Percentiles rank a stretch among this genome's conserved stretches.
phyloP scores from a whole-genome alignment of 2,329 filamentous ascomycete genomes.

The Pseudocercospora eumusae region DNA sequence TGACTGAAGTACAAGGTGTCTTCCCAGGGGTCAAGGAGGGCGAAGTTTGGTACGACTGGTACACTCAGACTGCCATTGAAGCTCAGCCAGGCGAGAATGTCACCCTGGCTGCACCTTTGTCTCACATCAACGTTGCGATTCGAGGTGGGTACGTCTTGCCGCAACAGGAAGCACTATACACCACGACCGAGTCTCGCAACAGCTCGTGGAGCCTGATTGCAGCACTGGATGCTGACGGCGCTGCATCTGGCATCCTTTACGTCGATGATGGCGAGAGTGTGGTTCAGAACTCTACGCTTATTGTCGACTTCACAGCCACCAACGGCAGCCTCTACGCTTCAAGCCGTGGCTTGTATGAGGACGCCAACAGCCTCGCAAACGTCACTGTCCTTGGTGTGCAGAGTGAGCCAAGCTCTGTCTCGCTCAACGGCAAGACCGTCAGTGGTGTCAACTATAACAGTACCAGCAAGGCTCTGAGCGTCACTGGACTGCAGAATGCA shows the following conservation, averaged over 20 bases:
- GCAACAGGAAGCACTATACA: constrained; percentile 67
- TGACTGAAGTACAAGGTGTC: constrained; percentile 63
- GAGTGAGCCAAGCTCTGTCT: constrained; percentile 46
- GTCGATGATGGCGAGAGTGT: constrained; percentile 74
- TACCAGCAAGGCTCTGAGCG: constrained; percentile 51
- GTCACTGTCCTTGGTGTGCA: constrained; percentile 63
- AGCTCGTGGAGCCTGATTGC: constrained; percentile 69
- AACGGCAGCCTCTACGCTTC: constrained; percentile 53
- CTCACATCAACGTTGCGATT: constrained; percentile 71
- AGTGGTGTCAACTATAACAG: constrained; percentile 53
- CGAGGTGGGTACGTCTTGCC: constrained; percentile 69
- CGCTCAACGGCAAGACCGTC: constrained; percentile 54
- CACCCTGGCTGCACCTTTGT: constrained; percentile 62
- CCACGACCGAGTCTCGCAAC: constrained; percentile 62
- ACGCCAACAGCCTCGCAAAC: constrained; percentile 61
- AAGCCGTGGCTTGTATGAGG: constrained; percentile 55
- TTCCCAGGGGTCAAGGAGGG: constrained; percentile 66
- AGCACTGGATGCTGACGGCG: constrained; percentile 58
- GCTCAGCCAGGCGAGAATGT: constrained; percentile 58
- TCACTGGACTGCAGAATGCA: constrained; percentile 53
- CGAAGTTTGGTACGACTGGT: constrained; percentile 77
- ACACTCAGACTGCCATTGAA: constrained; percentile 61
- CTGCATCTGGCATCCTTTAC: constrained; percentile 65
- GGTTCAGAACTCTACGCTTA: constrained; percentile 56
- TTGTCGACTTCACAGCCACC: constrained; percentile 50